These are phyloP conservation scores for Spergularia bocconei DNA, from an alignment of 148 eudicot species.

Conservation along the genomic window DNA sequence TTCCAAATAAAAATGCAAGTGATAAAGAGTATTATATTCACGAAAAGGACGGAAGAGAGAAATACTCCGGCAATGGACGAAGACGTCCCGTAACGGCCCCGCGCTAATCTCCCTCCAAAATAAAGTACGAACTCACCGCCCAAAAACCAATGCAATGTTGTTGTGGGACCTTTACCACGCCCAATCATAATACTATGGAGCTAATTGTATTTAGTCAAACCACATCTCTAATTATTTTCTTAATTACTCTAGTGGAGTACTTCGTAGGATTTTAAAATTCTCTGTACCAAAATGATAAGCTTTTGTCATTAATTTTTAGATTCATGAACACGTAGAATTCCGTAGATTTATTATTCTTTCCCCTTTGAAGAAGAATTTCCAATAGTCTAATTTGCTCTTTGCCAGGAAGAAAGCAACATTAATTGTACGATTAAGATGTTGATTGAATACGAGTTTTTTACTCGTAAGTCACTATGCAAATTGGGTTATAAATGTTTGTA, in stretches of 20 bases:
- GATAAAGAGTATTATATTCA: too few species aligned
- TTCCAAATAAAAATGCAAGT: too few species aligned
- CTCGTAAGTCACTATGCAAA: too few species aligned
- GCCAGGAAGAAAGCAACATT: too few species aligned
- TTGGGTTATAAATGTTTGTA: too few species aligned
- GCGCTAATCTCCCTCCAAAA: constrained; percentile 6
- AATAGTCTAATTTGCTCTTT: too few species aligned
- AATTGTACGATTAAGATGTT: too few species aligned
- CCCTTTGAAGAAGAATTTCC: too few species aligned
- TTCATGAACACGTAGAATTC: background rate
- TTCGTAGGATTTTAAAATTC: background rate
- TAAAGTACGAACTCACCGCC: background rate
- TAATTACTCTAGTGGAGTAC: background rate
- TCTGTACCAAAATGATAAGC: background rate
- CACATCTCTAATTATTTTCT: background rate
- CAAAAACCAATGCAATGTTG: background rate
- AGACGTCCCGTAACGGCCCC: background rate
- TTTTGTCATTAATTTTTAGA: background rate
- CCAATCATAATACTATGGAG: background rate
- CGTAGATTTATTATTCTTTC: too few species aligned
- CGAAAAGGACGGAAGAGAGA: background rate
- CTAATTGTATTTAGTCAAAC: constrained; percentile 14
- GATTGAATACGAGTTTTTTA: too few species aligned
- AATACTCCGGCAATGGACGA: background rate
- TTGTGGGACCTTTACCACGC: constrained; percentile 21